Conservation (phyloP, 1,139 yeast genomes). For the Nakaseomyces nivariensis region DNA sequence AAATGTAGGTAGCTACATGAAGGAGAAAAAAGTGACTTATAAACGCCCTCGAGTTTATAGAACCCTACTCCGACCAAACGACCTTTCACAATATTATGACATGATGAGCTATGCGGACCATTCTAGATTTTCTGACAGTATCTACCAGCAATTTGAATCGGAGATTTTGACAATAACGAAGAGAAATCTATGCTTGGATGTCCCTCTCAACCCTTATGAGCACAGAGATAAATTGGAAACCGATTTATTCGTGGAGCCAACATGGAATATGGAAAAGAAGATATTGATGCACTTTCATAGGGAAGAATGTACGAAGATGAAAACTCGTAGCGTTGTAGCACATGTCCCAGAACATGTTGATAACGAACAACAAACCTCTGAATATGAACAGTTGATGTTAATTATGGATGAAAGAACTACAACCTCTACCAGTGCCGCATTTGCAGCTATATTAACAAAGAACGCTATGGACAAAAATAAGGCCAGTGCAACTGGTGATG, state of each 20-base stretch:
- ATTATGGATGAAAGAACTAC: constrained; percentile 31
- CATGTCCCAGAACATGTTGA: constrained; percentile 51
- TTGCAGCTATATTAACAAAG: constrained; percentile 29
- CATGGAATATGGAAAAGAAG: constrained; percentile 35
- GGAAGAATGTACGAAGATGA: constrained; percentile 35
- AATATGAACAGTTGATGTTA: constrained; percentile 85
- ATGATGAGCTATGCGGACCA: constrained; percentile 77
- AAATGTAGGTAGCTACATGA: not conserved
- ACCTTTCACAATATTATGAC: constrained; percentile 74
- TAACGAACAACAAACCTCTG: constrained; percentile 65
- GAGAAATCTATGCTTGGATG: constrained; percentile 64
- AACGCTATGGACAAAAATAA: constrained; percentile 26
- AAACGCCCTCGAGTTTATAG: constrained; percentile 59
- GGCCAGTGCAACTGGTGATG: constrained; percentile 11
- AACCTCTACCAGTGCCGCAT: constrained; percentile 28
- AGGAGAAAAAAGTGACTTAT: constrained; percentile 13
- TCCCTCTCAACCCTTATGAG: constrained; percentile 58
- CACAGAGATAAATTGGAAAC: constrained; percentile 37
- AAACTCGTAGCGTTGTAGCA: constrained; percentile 34
- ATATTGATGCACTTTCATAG: constrained; percentile 40
- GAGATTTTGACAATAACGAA: constrained; percentile 72
- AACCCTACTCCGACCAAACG: constrained; percentile 71
- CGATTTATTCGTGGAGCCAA: constrained; percentile 39
- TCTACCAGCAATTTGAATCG: constrained; percentile 51
- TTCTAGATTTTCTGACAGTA: constrained; percentile 59